phyloP scores from a whole-genome alignment of 805 yeast species.

The Wickerhamiella lipophila region DNA sequence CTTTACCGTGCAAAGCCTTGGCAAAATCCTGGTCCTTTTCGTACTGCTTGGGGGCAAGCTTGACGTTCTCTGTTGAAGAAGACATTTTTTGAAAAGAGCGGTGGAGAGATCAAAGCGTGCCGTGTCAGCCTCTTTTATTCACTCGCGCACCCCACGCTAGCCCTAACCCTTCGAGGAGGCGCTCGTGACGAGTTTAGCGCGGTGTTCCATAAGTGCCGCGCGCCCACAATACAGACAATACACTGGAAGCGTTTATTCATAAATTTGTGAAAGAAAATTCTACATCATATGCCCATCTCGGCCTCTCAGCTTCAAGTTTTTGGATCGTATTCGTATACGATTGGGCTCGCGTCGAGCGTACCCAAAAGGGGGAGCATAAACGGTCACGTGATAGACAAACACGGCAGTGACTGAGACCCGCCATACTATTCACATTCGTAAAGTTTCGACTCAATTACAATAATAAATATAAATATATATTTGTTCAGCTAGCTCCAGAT shows the following conservation, averaged over 20 bases:
- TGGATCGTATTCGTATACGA: not conserved
- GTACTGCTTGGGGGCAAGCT: constrained; percentile 44
- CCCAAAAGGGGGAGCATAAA: too few species aligned
- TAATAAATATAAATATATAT: not conserved
- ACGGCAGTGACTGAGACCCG: too few species aligned
- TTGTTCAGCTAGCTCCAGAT: not conserved
- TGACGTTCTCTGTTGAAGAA: constrained; percentile 14
- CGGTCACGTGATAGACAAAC: not conserved
- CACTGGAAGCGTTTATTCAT: too few species aligned
- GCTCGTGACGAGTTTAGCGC: too few species aligned
- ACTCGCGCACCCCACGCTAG: not conserved
- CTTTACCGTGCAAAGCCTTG: constrained; percentile 74
- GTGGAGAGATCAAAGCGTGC: not conserved
- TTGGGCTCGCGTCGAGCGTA: not conserved
- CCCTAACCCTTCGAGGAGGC: too few species aligned
- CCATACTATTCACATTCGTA: too few species aligned
- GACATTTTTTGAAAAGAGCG: not conserved
- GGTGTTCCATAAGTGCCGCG: too few species aligned
- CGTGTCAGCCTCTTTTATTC: not conserved
- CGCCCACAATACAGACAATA: too few species aligned
- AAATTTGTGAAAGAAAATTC: too few species aligned
- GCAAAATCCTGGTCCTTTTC: constrained; percentile 60
- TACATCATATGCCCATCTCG: too few species aligned
- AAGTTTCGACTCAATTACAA: not conserved
- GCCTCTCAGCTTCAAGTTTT: too few species aligned